Evolutionary conservation across 1,284 basidiomycete species (phyloP).

Genomic region (Cryptococcus sp.): DNA sequence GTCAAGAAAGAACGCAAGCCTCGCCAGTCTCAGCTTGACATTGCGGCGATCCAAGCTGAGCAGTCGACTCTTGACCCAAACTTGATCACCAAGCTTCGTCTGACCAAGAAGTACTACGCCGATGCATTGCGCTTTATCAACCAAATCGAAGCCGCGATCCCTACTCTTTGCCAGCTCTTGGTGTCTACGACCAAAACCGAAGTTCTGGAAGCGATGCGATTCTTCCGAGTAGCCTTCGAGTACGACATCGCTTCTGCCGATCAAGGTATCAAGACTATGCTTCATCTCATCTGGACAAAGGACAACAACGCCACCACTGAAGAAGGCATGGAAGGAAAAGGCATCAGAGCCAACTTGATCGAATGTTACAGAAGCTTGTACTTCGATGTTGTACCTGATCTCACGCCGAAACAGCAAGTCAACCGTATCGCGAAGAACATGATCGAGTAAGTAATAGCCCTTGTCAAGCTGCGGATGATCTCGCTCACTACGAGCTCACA

Average conservation of each 20-base stretch:
- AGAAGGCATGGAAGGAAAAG: constrained; percentile 74
- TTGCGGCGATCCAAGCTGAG: constrained; percentile 64
- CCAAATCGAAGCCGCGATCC: constrained; percentile 75
- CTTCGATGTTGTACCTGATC: constrained; percentile 70
- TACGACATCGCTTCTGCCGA: constrained; percentile 79
- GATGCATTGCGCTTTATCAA: constrained; percentile 87
- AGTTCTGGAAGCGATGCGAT: constrained; percentile 92
- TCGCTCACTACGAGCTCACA: constrained; percentile 42
- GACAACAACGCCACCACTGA: constrained; percentile 78
- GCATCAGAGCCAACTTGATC: constrained; percentile 83
- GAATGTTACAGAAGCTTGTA: constrained; percentile 89
- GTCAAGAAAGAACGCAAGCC: constrained; percentile 57
- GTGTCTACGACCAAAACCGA: constrained; percentile 91
- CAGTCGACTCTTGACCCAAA: constrained; percentile 65
- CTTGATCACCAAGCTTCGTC: constrained; percentile 68
- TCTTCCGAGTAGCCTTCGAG: constrained; percentile 81
- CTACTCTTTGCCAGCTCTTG: constrained; percentile 72
- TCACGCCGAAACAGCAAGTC: constrained; percentile 80
- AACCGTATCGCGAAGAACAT: constrained; percentile 97
- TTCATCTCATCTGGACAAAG: constrained; percentile 97
- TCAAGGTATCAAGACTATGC: constrained; percentile 85
- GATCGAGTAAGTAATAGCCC: constrained; percentile 77
- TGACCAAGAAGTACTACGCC: constrained; percentile 82
- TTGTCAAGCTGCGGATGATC: constrained; percentile 2
- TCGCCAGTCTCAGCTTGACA: constrained; percentile 63